A percentile compares a stretch with the other conserved stretches of the same genome.
Conservation (phyloP, 2,329 filamentous ascomycete genomes). For the Pseudogymnoascus sp. region DNA sequence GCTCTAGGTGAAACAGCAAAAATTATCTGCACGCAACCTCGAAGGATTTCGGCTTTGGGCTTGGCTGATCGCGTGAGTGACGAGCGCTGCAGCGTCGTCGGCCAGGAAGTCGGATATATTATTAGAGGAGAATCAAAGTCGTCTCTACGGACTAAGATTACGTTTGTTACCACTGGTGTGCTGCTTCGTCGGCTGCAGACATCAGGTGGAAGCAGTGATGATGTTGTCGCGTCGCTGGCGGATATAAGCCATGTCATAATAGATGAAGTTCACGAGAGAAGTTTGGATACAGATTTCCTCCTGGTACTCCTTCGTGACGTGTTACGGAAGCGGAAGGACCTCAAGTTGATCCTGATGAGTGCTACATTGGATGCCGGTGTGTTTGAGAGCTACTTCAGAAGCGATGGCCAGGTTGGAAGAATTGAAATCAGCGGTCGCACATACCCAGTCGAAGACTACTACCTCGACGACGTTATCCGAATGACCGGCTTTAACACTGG, state of each 20-base stretch:
- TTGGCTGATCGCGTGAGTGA: slow-evolving; percentile 91
- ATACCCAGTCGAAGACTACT: slow-evolving; percentile 81
- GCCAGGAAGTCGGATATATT: slow-evolving; percentile 82
- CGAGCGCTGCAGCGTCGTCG: slow-evolving; percentile 73
- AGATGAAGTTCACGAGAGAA: slow-evolving; percentile 93
- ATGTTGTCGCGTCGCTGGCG: slow-evolving; percentile 71
- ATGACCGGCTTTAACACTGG: slow-evolving; percentile 61
- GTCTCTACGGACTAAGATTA: slow-evolving; percentile 71
- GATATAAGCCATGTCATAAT: slow-evolving; percentile 93
- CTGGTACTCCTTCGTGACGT: slow-evolving; percentile 82
- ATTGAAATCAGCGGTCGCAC: slow-evolving; percentile 86
- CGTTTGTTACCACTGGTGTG: slow-evolving; percentile 93
- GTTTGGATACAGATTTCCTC: slow-evolving; percentile 89
- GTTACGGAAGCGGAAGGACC: slow-evolving; percentile 60
- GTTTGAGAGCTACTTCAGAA: slow-evolving; percentile 76
- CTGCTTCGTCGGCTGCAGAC: slow-evolving; percentile 85
- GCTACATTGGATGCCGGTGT: slow-evolving; percentile 84
- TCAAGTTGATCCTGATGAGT: slow-evolving; percentile 93
- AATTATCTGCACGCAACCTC: slow-evolving; percentile 91
- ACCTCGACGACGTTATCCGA: slow-evolving; percentile 77
- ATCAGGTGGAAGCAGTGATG: slow-evolving; percentile 69
- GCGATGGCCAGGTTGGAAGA: slow-evolving; percentile 60
- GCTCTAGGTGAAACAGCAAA: slow-evolving; percentile 71
- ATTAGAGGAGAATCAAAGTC: slow-evolving; percentile 85
- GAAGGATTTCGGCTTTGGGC: slow-evolving; percentile 87